phyloP scores from a whole-genome alignment of 2,329 filamentous ascomycete species.

The Claviceps sp. region DNA sequence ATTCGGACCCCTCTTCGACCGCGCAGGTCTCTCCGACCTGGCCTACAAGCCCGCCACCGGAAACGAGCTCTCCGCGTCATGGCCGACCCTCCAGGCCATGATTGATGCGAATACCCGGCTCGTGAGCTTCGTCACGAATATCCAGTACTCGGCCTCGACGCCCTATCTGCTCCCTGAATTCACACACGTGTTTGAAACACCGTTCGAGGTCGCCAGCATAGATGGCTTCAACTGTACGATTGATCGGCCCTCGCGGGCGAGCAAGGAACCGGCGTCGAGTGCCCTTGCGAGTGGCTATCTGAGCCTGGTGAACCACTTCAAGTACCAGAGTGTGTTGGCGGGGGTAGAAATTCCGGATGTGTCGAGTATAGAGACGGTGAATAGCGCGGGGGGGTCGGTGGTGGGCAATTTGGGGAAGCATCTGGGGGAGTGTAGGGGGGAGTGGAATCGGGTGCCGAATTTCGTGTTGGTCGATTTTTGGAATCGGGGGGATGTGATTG shows the following conservation, averaged over 20 bases:
- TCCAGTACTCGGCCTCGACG: constrained; percentile 25
- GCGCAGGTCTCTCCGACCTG: constrained; percentile 46
- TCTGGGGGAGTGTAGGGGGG: constrained; percentile 36
- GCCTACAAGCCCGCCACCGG: constrained; percentile 40
- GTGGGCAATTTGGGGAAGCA: constrained; percentile 42
- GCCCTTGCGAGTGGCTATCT: constrained; percentile 48
- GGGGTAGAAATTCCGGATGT: constrained; percentile 48
- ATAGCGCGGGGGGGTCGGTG: constrained; percentile 41
- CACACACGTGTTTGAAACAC: constrained; percentile 58
- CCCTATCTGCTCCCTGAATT: constrained; percentile 53
- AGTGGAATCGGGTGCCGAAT: constrained; percentile 52
- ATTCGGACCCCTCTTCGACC: constrained; percentile 40
- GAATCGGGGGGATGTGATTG: constrained; percentile 56
- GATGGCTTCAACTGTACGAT: constrained; percentile 60
- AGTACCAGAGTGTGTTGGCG: constrained; percentile 42
- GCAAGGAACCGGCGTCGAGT: constrained; percentile 24
- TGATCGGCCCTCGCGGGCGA: constrained; percentile 45
- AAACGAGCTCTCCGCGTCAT: constrained; percentile 30
- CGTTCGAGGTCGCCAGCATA: constrained; percentile 48
- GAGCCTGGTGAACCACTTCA: constrained; percentile 71
- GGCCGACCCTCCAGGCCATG: constrained; percentile 61
- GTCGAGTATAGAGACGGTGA: constrained; percentile 48
- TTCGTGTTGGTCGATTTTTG: constrained; percentile 75
- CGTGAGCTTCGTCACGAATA: constrained; percentile 54
- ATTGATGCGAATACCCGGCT: constrained; percentile 52